Evolutionary conservation across 768 basidiomycete genomes (phyloP), one percentile per base, ranked within the genome.

Genomic region (Naganishia onofrii): DNA sequence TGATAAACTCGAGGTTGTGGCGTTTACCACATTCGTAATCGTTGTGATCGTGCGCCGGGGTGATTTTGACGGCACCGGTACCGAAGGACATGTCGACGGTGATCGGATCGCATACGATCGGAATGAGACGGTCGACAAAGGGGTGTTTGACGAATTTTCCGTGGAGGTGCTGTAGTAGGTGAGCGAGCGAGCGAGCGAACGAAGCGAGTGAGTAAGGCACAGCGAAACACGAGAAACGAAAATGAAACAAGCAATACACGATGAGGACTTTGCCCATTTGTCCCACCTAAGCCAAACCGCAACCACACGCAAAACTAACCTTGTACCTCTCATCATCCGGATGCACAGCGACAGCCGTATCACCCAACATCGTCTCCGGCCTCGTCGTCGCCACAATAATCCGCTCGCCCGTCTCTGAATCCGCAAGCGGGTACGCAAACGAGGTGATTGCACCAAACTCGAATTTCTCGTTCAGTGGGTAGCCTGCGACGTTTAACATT

Each of bases 41-140:
- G 78, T 94, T 95, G 19, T 88, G 91, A 79, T 98, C 96, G 78
- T 98, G 96, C 0, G 95, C 96, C 15, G 96, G 96, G 0, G 96
- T 98, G 77, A 98, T 97, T 84, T 99, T 98, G 63, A 98, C 95
- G 0, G 95, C 96, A 79, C 96, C 96, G 34, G 96, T 99, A 46
- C 96, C 96, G 75, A 98, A 98, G 12, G 86, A 85, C 88, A 92
- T 96, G 78, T 98, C 95, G 70, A 96, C 89, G 31, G 84, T 84
- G 79, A 93, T 89, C 28, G 85, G 83, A 77, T 98, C 95, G 34
- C 88, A 84, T 69, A 98, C 83, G 79, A 99, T 95, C 17, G 92
- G 95, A 55, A 99, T 84, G 17, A 88, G 87, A 54, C 96, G 88
- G 71, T 87, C 82, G 56, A 95, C 82, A 84, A 99, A 97, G 0